phyloP scores from a whole-genome alignment of 148 eudicot genomes.

The Oxyria digyna region DNA sequence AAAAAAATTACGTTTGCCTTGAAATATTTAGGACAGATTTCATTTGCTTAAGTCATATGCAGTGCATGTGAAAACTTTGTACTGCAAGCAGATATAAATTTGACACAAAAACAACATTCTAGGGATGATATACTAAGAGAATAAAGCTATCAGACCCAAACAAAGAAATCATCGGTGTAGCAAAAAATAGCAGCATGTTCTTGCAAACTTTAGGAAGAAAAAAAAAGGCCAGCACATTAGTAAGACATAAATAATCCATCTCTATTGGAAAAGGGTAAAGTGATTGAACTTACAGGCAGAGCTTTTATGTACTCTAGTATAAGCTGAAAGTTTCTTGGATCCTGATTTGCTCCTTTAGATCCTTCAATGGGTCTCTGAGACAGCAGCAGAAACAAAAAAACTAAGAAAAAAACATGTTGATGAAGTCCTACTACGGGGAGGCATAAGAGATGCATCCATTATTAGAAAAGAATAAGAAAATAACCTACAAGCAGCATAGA shows the following conservation, averaged over 20 bases:
- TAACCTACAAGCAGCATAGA: neutral
- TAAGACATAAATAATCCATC: neutral
- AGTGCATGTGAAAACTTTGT: neutral
- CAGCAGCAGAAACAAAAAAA: neutral
- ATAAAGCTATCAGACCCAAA: neutral
- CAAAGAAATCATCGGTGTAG: neutral
- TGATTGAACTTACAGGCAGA: slow-evolving; percentile 55
- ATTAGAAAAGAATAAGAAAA: neutral
- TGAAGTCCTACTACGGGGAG: neutral
- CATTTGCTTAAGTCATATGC: neutral
- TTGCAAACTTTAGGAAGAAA: too few species aligned
- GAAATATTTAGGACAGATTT: neutral
- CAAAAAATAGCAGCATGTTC: neutral
- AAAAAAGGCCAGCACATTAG: neutral
- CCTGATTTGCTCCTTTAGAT: slow-evolving; percentile 45
- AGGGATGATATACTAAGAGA: neutral
- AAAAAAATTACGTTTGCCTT: neutral
- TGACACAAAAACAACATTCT: neutral
- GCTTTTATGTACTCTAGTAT: slow-evolving; percentile 87
- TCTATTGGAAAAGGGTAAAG: neutral
- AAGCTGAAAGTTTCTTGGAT: slow-evolving; percentile 75
- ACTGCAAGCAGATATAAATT: neutral
- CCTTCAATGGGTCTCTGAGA: slow-evolving; percentile 77
- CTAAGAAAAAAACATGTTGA: neutral
- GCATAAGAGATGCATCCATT: neutral